A percentile compares a stretch with the other conserved stretches of the same genome.
Evolutionary conservation across 352 stramenopile genomes (phyloP).

Genomic region (Phytophthora tubulina): DNA sequence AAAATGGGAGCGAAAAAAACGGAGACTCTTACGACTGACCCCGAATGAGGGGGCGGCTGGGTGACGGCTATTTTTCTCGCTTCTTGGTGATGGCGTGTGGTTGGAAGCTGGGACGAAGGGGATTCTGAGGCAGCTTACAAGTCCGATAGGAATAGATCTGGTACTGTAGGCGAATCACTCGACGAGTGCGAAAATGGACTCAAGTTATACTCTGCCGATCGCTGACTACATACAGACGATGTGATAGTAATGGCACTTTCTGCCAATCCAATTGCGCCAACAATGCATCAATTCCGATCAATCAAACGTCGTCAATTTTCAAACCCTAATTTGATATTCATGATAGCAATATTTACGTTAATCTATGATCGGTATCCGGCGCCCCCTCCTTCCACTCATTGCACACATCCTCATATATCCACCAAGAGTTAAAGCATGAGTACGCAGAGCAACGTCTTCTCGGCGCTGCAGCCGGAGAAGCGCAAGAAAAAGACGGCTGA

Average conservation of each 20-base stretch:
- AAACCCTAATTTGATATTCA: not conserved
- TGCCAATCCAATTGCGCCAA: constrained; percentile 26
- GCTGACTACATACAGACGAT: constrained; percentile 25
- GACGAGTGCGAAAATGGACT: constrained; percentile 18
- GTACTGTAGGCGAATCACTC: not conserved
- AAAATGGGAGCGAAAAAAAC: constrained; percentile 36
- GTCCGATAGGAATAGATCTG: constrained; percentile 26
- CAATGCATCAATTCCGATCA: not conserved
- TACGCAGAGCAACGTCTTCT: constrained; percentile 53
- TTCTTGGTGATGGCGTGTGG: not conserved
- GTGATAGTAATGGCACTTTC: not conserved
- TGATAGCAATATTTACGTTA: not conserved
- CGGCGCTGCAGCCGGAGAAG: constrained; percentile 69
- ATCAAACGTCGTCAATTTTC: not conserved
- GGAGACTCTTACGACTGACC: constrained; percentile 43
- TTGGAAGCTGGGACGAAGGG: constrained; percentile 14
- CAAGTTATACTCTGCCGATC: constrained; percentile 15
- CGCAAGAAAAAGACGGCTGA: constrained; percentile 68
- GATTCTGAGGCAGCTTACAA: too few species aligned
- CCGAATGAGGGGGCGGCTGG: constrained; percentile 37
- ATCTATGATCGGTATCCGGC: constrained; percentile 15
- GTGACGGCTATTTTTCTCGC: constrained; percentile 45
- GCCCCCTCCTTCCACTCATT: constrained; percentile 32
- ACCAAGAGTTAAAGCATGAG: constrained; percentile 22
- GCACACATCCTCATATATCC: not conserved